These are phyloP conservation scores for Populus trichocarpa DNA, from an alignment of 441 rosid species.

Conservation along the genomic window DNA sequence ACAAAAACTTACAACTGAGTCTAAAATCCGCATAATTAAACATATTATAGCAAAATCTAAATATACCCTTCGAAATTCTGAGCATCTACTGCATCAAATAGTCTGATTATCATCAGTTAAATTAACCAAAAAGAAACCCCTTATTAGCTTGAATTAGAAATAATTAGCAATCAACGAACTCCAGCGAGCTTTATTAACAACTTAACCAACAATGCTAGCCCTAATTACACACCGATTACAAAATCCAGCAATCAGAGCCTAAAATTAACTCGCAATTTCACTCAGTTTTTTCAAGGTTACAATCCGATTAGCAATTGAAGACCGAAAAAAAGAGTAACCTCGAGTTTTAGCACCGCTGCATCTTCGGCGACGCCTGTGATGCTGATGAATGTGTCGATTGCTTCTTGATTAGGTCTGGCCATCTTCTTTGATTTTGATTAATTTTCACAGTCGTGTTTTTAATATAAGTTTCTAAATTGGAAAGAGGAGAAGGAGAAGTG, in stretches of 20 bases:
- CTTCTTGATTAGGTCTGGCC: conserved; percentile 75
- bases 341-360: conserved; percentile 62
- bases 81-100: conserved; percentile 1
- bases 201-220: background rate
- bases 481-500: background rate
- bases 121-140: background rate
- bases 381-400: conserved; percentile 76
- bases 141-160: background rate
- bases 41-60: background rate
- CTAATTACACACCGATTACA: background rate
- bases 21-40: background rate
- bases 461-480: background rate
- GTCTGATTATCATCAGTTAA: background rate
- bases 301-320: background rate
- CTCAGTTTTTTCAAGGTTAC: background rate
- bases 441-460: background rate
- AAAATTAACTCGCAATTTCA: background rate
- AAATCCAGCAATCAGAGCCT: background rate
- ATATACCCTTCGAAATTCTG: background rate
- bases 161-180: background rate
- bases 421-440: background rate
- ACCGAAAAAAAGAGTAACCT: conserved; percentile 35
- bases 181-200: background rate
- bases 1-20: background rate
- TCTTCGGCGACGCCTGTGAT: conserved; percentile 70